These are phyloP conservation scores for Ruellia speciosa DNA, from an alignment of 305 asterid species.

Conservation along the genomic window DNA sequence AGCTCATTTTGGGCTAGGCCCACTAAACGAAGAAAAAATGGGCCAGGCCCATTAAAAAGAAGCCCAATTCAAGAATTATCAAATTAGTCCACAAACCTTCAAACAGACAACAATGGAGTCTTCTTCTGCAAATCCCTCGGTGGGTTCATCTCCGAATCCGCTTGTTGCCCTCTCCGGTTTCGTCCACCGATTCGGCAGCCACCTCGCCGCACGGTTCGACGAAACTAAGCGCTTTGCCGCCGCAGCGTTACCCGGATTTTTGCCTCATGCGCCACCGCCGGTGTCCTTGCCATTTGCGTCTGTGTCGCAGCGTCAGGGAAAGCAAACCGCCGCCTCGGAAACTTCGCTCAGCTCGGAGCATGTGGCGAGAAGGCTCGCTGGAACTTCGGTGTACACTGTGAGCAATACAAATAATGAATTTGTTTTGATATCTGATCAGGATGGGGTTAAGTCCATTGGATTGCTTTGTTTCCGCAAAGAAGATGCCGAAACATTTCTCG, in stretches of 20 bases:
- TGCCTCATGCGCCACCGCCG: neutral
- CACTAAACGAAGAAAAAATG: neutral
- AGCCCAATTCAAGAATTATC: neutral
- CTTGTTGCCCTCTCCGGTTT: neutral
- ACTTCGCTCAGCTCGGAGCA: slow-evolving; percentile 40
- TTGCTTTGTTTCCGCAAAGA: slow-evolving; percentile 83
- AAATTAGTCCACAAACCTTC: neutral
- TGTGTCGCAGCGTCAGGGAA: slow-evolving; percentile 44
- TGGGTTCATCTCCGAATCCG: neutral
- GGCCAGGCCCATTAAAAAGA: neutral
- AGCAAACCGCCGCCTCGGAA: slow-evolving; percentile 28
- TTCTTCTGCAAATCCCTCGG: neutral
- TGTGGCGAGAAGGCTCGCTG: slow-evolving; percentile 64
- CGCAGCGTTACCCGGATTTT: neutral
- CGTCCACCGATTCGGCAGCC: neutral
- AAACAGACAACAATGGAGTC: neutral
- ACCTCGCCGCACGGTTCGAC: slow-evolving; percentile 1
- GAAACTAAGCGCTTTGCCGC: neutral
- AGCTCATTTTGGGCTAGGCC: no score
- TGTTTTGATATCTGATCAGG: slow-evolving; percentile 72
- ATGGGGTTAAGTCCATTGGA: slow-evolving; percentile 78
- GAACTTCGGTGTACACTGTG: slow-evolving; percentile 80
- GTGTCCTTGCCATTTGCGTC: slow-evolving; percentile 2
- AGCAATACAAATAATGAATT: slow-evolving; percentile 85
- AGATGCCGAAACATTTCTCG: slow-evolving; percentile 86